These are phyloP conservation scores for Colletotrichum plurivorum DNA, from an alignment of 2,329 filamentous ascomycete genomes.

Conservation along the genomic window DNA sequence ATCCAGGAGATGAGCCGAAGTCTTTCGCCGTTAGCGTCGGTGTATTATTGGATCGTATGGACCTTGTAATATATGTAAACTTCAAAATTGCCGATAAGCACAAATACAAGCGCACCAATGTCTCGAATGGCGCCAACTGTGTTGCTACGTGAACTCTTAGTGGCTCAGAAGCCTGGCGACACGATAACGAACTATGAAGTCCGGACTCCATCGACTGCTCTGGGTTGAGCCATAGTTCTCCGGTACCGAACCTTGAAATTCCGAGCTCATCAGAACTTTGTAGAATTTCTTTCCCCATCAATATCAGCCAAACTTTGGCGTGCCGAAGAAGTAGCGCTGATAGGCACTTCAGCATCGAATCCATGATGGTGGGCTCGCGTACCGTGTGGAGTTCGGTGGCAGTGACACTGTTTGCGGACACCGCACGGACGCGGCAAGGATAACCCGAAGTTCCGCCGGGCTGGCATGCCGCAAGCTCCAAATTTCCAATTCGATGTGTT, in stretches of 20 bases:
- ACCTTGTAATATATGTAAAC: constrained; percentile 2
- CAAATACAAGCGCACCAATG: neutral
- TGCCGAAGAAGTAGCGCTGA: neutral
- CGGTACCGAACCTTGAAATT: neutral
- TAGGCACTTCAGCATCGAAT: too few relatives aligned
- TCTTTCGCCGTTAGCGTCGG: constrained; percentile 9
- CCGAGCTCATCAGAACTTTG: too few relatives aligned
- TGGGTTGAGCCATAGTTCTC: neutral
- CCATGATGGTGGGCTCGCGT: neutral
- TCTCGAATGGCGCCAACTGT: constrained; percentile 10
- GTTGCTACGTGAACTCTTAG: neutral
- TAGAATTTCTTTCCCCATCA: too few relatives aligned
- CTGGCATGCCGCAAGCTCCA: constrained; percentile 26
- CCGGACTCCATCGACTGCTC: neutral
- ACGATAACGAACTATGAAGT: neutral
- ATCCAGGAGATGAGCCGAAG: constrained; percentile 1
- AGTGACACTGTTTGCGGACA: neutral
- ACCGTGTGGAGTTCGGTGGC: neutral
- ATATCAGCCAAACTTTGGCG: neutral
- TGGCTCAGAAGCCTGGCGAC: neutral
- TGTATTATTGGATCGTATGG: neutral
- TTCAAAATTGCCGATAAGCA: constrained; percentile 11
- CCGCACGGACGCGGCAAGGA: neutral
- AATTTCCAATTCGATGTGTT: constrained; percentile 41
- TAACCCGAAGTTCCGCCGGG: constrained; percentile 40